A percentile compares a stretch with the other conserved stretches of the same genome.
phyloP scores from a whole-genome alignment of 495 filamentous ascomycete genomes.

The Jackrogersella minutella region DNA sequence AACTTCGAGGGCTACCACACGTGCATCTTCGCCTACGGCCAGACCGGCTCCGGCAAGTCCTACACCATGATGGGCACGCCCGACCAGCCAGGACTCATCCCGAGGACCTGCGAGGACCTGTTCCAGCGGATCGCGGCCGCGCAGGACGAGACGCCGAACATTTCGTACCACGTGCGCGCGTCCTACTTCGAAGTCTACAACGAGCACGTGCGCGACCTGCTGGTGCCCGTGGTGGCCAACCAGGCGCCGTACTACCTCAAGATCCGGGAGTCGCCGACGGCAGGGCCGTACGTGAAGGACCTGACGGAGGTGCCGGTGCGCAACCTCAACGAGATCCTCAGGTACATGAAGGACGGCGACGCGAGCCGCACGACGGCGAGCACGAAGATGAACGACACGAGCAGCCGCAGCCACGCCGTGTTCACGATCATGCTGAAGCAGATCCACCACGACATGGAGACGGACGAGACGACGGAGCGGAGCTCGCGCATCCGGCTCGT shows the following conservation, averaged over 20 bases:
- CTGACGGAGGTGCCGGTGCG: slow-evolving; percentile 90
- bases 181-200: slow-evolving; percentile 99
- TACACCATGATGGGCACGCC: slow-evolving; percentile 99
- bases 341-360: slow-evolving; percentile 90
- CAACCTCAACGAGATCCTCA: slow-evolving; percentile 82
- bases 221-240: slow-evolving; percentile 74
- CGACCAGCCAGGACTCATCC: slow-evolving; percentile 86
- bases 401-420: slow-evolving; percentile 90
- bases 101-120: slow-evolving; percentile 94
- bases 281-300: slow-evolving; percentile 98
- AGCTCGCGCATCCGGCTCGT: slow-evolving; percentile 93
- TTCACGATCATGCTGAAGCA: slow-evolving; percentile 98
- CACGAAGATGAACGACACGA: slow-evolving; percentile 99
- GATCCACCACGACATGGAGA: slow-evolving; percentile 89
- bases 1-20: slow-evolving; percentile 99
- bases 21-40: slow-evolving; percentile 98
- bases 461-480: slow-evolving; percentile 94
- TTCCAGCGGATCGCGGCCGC: slow-evolving; percentile 93
- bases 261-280: slow-evolving; percentile 92
- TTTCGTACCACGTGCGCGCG: slow-evolving; percentile 94
- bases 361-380: slow-evolving; percentile 87
- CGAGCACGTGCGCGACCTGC: slow-evolving; percentile 94
- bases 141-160: slow-evolving; percentile 74
- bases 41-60: slow-evolving; percentile 96
- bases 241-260: slow-evolving; percentile 91